Conservation (phyloP, 805 yeast species). For the Yarrowia keelungensis region DNA sequence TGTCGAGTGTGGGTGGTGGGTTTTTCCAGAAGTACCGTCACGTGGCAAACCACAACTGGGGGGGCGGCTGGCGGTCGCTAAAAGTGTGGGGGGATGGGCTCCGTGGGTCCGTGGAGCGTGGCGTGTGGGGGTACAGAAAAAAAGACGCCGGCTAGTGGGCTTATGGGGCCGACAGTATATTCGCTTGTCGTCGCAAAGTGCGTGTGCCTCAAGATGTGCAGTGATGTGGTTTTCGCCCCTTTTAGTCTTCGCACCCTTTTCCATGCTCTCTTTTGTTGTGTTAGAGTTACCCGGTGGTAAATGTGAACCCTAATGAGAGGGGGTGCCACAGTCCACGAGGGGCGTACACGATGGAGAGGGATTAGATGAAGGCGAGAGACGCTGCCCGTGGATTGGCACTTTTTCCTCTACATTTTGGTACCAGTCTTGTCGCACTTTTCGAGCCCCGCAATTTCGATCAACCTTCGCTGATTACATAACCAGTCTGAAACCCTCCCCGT, state of each 20-base stretch:
- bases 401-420: too few relatives aligned
- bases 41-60: conserved; percentile 16
- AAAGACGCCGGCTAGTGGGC: conserved; percentile 1
- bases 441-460: too few relatives aligned
- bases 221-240: conserved; percentile 37
- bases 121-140: too few relatives aligned
- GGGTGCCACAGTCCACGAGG: conserved; percentile 2
- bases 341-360: too few relatives aligned
- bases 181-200: conserved; percentile 33
- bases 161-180: conserved; percentile 18
- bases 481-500: conserved; percentile 17
- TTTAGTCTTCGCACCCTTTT: conserved; percentile 33
- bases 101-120: too few relatives aligned
- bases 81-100: not conserved
- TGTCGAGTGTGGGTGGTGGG: conserved; percentile 33
- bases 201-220: conserved; percentile 31
- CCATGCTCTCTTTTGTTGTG: conserved; percentile 35
- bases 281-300: conserved; percentile 39
- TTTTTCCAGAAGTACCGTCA: conserved; percentile 25
- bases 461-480: conserved; percentile 18
- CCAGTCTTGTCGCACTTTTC: too few relatives aligned
- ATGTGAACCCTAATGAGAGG: conserved; percentile 31
- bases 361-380: too few relatives aligned
- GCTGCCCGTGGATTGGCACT: too few relatives aligned
- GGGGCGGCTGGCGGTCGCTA: not conserved